Conservation (phyloP, 257 asterid species). For the Nicotiana attenuata region DNA sequence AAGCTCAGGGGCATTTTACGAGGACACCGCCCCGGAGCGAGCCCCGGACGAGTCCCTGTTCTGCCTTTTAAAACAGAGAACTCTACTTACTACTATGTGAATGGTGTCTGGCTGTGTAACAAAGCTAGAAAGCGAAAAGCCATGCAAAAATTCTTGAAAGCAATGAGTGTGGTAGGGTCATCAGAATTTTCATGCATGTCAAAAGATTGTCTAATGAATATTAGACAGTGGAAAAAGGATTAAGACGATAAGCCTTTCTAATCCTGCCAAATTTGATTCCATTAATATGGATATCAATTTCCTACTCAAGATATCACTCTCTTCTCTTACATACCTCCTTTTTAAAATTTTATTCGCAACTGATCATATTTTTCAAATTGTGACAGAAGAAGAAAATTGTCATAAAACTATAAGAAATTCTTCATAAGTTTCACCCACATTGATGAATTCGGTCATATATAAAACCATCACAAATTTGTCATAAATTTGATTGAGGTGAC, state of each 20-base stretch:
- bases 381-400: too few species aligned
- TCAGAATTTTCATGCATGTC: slow-evolving; percentile 31
- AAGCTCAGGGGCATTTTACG: too few species aligned
- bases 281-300: slow-evolving; percentile 26
- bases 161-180: slow-evolving; percentile 27
- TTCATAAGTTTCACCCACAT: background rate
- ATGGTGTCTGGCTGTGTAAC: background rate
- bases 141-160: slow-evolving; percentile 8
- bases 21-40: too few species aligned
- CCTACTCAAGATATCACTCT: background rate
- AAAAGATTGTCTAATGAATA: slow-evolving; percentile 14
- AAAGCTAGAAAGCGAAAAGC: background rate
- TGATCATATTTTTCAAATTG: background rate
- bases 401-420: too few species aligned
- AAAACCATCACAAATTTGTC: too few species aligned
- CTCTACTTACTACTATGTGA: background rate
- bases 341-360: background rate
- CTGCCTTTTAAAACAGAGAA: too few species aligned
- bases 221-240: slow-evolving; percentile 6
- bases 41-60: too few species aligned
- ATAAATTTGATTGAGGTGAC: too few species aligned
- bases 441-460: background rate
- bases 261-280: slow-evolving; percentile 34
- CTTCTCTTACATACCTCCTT: background rate
- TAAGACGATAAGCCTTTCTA: slow-evolving; percentile 20